These are phyloP conservation scores for Aspergillus pseudotamarii DNA, from an alignment of 2,329 filamentous ascomycete species.

Conservation along the genomic window DNA sequence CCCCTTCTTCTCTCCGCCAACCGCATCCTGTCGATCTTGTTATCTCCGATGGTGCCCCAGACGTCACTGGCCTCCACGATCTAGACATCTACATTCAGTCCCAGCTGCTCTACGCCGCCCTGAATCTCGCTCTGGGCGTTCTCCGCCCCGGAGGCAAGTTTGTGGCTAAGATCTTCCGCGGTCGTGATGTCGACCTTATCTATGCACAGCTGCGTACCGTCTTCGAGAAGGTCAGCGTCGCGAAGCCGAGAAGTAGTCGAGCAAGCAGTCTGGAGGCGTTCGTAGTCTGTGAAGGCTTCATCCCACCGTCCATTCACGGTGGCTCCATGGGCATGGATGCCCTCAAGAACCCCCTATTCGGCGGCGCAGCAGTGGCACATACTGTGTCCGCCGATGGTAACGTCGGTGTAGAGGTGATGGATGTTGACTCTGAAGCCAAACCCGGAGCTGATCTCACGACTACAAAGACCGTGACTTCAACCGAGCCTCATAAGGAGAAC, in stretches of 20 bases:
- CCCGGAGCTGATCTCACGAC: conserved; percentile 8
- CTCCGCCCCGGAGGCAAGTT: conserved; percentile 92
- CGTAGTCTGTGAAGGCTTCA: conserved; percentile 92
- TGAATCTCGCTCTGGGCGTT: conserved; percentile 91
- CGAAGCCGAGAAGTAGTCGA: conserved; percentile 91
- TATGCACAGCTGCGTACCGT: conserved; percentile 93
- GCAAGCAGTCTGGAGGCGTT: conserved; percentile 97
- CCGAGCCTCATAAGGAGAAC: conserved; percentile 22
- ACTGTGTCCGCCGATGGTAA: conserved; percentile 34
- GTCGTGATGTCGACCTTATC: conserved; percentile 90
- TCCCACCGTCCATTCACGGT: conserved; percentile 59
- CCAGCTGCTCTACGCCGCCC: conserved; percentile 88
- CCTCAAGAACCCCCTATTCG: conserved; percentile 43
- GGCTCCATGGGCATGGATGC: conserved; percentile 49
- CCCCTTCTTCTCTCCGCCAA: conserved; percentile 52
- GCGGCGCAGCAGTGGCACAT: conserved; percentile 37
- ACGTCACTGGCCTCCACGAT: conserved; percentile 95
- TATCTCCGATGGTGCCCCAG: conserved; percentile 90
- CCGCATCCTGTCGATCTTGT: conserved; percentile 87
- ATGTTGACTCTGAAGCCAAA: conserved; percentile 47
- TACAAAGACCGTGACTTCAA: conserved; percentile 2
- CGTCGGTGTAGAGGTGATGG: conserved; percentile 38
- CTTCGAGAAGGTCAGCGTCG: conserved; percentile 83
- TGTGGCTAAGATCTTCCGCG: conserved; percentile 96
- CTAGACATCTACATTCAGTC: conserved; percentile 98